Conservation (phyloP, 768 basidiomycete species). For the Nidularia pulvinata region DNA sequence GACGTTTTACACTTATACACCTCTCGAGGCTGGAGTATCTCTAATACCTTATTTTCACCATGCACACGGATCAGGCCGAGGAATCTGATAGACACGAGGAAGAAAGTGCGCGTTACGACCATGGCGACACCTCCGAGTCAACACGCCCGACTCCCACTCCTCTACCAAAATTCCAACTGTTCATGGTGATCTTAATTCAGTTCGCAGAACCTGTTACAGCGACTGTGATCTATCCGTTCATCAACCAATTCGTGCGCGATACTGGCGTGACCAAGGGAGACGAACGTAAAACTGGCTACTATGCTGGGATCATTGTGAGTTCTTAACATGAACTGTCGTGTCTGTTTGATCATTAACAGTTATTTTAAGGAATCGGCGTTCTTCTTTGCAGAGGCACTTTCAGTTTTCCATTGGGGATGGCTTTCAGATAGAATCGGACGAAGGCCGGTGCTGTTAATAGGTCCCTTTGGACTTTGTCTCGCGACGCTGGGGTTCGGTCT, state of each 20-base stretch:
- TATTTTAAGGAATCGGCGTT: constrained; percentile 38
- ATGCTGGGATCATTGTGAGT: constrained; percentile 45
- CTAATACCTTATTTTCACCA: too few relatives aligned
- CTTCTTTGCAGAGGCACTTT: constrained; percentile 39
- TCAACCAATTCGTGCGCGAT: constrained; percentile 40
- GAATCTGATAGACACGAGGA: too few relatives aligned
- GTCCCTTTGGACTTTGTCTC: constrained; percentile 34
- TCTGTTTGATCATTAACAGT: not conserved
- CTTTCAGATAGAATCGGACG: constrained; percentile 42
- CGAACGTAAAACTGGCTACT: constrained; percentile 44
- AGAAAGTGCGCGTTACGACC: too few relatives aligned
- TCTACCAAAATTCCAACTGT: constrained; percentile 36
- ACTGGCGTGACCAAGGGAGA: constrained; percentile 42
- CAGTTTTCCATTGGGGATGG: constrained; percentile 43
- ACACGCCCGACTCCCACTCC: constrained; percentile 16
- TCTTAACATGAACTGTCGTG: not conserved
- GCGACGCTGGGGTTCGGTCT: constrained; percentile 40
- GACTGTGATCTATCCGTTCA: constrained; percentile 46
- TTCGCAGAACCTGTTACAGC: constrained; percentile 41
- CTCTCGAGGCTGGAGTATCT: too few relatives aligned
- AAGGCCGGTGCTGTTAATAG: constrained; percentile 38
- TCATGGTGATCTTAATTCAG: constrained; percentile 37
- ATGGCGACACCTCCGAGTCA: too few relatives aligned
- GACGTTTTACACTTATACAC: too few relatives aligned
- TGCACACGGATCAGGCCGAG: too few relatives aligned